Percentiles rank a stretch among this genome's conserved stretches.
These are phyloP conservation scores for Yamadazyma sp. DNA, from an alignment of 805 yeast genomes.

Conservation along the genomic window DNA sequence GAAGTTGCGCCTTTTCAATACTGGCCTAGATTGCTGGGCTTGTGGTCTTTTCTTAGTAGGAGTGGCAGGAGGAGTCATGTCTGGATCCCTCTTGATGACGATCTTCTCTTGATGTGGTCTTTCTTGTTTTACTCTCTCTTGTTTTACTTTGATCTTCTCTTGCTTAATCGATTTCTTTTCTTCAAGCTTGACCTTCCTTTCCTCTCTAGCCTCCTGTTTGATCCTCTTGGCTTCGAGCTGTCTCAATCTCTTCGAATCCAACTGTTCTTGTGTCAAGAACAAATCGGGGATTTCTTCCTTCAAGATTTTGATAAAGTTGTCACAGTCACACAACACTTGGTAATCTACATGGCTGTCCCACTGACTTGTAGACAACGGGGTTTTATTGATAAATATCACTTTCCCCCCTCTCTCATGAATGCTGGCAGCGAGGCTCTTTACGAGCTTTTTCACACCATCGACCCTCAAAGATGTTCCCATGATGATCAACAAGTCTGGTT, in stretches of 20 bases:
- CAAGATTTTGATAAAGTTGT: slow-evolving; percentile 66
- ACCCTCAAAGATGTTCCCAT: slow-evolving; percentile 93
- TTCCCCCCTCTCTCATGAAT: slow-evolving; percentile 79
- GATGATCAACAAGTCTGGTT: slow-evolving; percentile 79
- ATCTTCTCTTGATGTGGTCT: slow-evolving; percentile 4
- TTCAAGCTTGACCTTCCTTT: slow-evolving; percentile 7
- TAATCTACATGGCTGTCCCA: slow-evolving; percentile 80
- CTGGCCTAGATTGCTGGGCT: slow-evolving; percentile 16
- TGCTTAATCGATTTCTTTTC: slow-evolving; percentile 8
- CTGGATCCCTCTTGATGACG: slow-evolving; percentile 3
- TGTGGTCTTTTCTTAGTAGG: slow-evolving; percentile 11
- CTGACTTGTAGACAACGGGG: slow-evolving; percentile 51
- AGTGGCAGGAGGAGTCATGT: slow-evolving; percentile 17
- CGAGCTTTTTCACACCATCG: slow-evolving; percentile 82
- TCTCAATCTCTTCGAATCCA: slow-evolving; percentile 41
- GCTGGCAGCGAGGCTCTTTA: slow-evolving; percentile 61
- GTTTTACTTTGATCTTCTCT: slow-evolving; percentile 6
- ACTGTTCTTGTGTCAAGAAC: slow-evolving; percentile 57
- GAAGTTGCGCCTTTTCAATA: slow-evolving; percentile 20
- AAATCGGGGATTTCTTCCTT: slow-evolving; percentile 57
- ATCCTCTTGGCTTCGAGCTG: slow-evolving; percentile 13
- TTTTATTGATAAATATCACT: slow-evolving; percentile 75
- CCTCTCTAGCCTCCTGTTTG: slow-evolving; percentile 14
- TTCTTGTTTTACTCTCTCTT: slow-evolving; percentile 2
- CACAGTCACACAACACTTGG: slow-evolving; percentile 80